Base-by-base conservation (phyloP, 1,139 yeast species). In the Candida smagusa region DNA sequence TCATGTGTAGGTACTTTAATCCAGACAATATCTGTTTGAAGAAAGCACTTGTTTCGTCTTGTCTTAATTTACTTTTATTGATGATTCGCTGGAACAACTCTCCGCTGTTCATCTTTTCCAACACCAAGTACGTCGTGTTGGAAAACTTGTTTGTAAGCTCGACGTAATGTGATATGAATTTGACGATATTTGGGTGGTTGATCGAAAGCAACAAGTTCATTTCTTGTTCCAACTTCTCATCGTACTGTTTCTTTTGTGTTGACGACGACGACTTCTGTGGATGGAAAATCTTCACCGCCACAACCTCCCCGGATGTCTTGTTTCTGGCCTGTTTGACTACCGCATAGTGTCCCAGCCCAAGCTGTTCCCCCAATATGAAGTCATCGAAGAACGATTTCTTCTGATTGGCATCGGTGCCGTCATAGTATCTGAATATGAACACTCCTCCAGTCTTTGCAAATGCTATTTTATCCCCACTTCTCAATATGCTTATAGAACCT, bases 281-380 rank as follows among this genome's bases (percentile, higher is more conserved):
- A 53, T 83, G 84, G 54, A 84, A 83, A n/a, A 84, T 79, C 52
- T 84, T 84, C 3, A 84, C 86, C 0, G 92, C 92, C 30, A 80
- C 84, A 2, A 72, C 59, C 39, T 73, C 73, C 0, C 87, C 87
- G 0, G 81, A 71, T 11, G 61, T 56, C 45, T 80, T 72, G 46
- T 77, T 72, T 16, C 71, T 64, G 2, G 88, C 88, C 46, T 82
- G 87, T 52, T 78, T 81, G 2, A 84, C 94, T 12, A 80, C 77
- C 1, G 92, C 92, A 54, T 84, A 84, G 59, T 83, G 92, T 0
- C 94, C 94, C 3, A 83, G 64, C 0, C 94, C 94, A 22, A 84
- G 59, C 45, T 81, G 78, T 40, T 66, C 68, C 0, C 86, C 85
- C 28, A 82, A 48, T 1, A 77, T 64, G 51, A 81, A 84, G 43